Evolutionary conservation across 169 alveolate species (phyloP).

Genomic region (Eimeria tenella): DNA sequence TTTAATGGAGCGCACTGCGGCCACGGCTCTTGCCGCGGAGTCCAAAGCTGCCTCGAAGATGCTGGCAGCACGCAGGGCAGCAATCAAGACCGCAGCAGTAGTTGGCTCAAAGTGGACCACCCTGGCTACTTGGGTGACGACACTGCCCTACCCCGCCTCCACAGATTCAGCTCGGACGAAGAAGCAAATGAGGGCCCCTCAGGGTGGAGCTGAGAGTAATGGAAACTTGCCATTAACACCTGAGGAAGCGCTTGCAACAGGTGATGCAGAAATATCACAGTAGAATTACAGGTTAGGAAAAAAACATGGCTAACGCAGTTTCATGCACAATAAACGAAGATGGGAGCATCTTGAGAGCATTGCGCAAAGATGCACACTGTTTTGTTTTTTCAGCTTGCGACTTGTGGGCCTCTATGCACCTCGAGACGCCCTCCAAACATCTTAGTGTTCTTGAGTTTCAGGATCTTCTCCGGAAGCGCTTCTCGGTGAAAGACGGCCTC

Average conservation of each 20-base stretch:
- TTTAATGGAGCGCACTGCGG: background rate
- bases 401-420: slow-evolving; percentile 60
- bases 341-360: too few relatives aligned
- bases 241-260: slow-evolving; percentile 65
- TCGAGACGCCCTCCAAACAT: background rate
- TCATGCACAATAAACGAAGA: too few relatives aligned
- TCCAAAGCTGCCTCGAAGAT: background rate
- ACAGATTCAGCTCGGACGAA: background rate
- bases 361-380: too few relatives aligned
- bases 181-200: background rate
- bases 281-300: too few relatives aligned
- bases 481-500: background rate
- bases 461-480: slow-evolving; percentile 27
- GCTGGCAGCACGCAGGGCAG: slow-evolving; percentile 26
- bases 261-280: background rate
- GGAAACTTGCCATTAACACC: background rate
- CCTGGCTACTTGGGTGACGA: background rate
- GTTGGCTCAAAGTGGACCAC: background rate
- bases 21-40: slow-evolving; percentile 14
- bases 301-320: too few relatives aligned
- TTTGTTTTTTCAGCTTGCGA: slow-evolving; percentile 23
- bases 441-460: slow-evolving; percentile 31
- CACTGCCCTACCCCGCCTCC: background rate
- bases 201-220: background rate
- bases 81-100: slow-evolving; percentile 55